Evolutionary conservation across 768 basidiomycete species (phyloP).

Genomic region (Pilatotrama ljubarskyi): DNA sequence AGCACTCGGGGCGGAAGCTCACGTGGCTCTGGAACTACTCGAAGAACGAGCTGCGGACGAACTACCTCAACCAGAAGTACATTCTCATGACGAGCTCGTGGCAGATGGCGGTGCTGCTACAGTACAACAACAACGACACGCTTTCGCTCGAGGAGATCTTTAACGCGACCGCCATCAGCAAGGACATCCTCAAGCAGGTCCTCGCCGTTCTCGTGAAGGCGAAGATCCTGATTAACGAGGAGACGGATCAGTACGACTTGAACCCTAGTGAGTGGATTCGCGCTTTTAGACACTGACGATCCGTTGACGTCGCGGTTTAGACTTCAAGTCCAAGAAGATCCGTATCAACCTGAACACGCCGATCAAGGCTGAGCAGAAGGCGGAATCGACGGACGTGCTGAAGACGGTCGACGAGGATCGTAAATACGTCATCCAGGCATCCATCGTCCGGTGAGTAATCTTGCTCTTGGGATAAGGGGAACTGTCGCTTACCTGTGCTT

Average conservation of each 20-base stretch:
- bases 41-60: conserved; percentile 94
- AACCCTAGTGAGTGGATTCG: conserved; percentile 61
- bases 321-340: conserved; percentile 92
- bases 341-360: conserved; percentile 89
- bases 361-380: conserved; percentile 93
- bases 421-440: conserved; percentile 94
- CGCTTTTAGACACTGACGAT: not conserved
- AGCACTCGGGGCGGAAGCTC: conserved; percentile 92
- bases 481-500: no score
- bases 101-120: conserved; percentile 92
- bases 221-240: conserved; percentile 87
- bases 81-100: conserved; percentile 94
- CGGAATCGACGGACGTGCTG: conserved; percentile 84
- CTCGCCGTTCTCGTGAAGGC: conserved; percentile 68
- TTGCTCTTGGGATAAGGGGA: conserved; percentile 15
- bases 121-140: conserved; percentile 91
- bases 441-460: conserved; percentile 69
- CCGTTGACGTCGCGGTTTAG: conserved; percentile 38
- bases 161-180: conserved; percentile 76
- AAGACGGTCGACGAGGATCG: conserved; percentile 97
- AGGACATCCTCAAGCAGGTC: conserved; percentile 76
- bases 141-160: conserved; percentile 79
- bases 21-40: conserved; percentile 99
- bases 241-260: conserved; percentile 86
- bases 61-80: conserved; percentile 92